phyloP scores from a whole-genome alignment of 768 basidiomycete genomes.

The Saitozyma podzolica region DNA sequence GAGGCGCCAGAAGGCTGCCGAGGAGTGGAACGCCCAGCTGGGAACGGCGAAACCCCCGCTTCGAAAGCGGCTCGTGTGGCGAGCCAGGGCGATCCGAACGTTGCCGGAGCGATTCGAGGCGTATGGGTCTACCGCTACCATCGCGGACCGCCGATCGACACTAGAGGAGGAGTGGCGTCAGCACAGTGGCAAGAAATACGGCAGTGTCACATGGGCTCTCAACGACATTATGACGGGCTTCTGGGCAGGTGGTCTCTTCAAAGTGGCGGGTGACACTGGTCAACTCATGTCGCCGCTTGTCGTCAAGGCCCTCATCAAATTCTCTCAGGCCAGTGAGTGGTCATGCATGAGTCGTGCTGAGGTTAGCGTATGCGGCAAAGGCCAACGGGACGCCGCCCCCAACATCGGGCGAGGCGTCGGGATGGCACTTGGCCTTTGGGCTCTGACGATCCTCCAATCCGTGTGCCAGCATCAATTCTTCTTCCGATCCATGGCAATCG shows the following conservation, averaged over 20 bases:
- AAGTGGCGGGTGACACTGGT: conserved; percentile 44
- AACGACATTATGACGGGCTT: conserved; percentile 46
- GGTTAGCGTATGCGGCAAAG: conserved; percentile 38
- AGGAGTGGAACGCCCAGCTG: conserved; percentile 62
- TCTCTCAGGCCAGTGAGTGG: conserved; percentile 26
- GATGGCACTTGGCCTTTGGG: conserved; percentile 48
- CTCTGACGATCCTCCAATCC: conserved; percentile 41
- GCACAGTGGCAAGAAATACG: conserved; percentile 18
- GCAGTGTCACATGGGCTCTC: conserved; percentile 34
- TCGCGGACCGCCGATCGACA: conserved; percentile 54
- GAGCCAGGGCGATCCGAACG: conserved; percentile 56
- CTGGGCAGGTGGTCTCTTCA: conserved; percentile 47
- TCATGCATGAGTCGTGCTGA: conserved; percentile 4
- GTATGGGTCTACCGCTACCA: conserved; percentile 14
- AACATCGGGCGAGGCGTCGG: conserved; percentile 48
- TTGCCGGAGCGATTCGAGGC: conserved; percentile 12
- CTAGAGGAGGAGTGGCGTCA: conserved; percentile 52
- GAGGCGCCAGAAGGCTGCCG: conserved; percentile 57
- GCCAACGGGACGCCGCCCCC: conserved; percentile 23
- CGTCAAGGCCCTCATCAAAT: conserved; percentile 54
- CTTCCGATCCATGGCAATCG: conserved; percentile 50
- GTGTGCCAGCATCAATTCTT: conserved; percentile 52
- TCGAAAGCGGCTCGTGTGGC: conserved; percentile 39
- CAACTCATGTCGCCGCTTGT: conserved; percentile 45
- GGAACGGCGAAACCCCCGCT: conserved; percentile 39